Evolutionary conservation across 345 rosid species (phyloP), one percentile per base, ranked within the genome.

Genomic region (Lepidium africanum): DNA sequence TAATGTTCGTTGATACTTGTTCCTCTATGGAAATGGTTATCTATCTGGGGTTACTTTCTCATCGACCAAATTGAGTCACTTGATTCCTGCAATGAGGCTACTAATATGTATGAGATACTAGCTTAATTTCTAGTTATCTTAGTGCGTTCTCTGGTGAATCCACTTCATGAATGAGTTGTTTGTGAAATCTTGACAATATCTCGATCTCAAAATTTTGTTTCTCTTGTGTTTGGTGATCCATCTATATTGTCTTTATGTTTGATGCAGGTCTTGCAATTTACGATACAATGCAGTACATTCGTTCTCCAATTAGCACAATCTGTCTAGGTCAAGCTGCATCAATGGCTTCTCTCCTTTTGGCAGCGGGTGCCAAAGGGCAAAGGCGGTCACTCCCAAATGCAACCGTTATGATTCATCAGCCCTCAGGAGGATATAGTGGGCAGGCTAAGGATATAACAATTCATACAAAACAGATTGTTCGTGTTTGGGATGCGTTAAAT

Each of bases 311-410:
- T 37, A 86, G 80, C 71, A 95, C 99, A 30, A 87, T 86, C 45
- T 95, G 99, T 75, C 68, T 95, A 77, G 99, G 99, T 11, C 99
- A 91, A 74, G 99, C 99, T 72, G 99, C 99, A 13, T 95, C 99
- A 6, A 91, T 95, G 99, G 98, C 79, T 66, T 95, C 99, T 66
- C 93, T 95, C n/a, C 96, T 95, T 21, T 77, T 95, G 76, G 86
- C 99, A 50, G 90, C 99, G 0, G 99, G 98, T 15, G 67, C 94
- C 37, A 87, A 84, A 78, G 98, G 97, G 10, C 94, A 95, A 81
- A 87, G 99, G 74, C 80, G 87, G 82, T 52, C 97, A 2, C 92
- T 91, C 11, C 99, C 99, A 12, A 89, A 91, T 73, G 90, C 97
- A 1, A 95, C 97, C 0, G 56, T 91, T 57, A 95, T 95, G 99